phyloP scores from a whole-genome alignment of 257 asterid species.

The Rauvolfia tetraphylla region DNA sequence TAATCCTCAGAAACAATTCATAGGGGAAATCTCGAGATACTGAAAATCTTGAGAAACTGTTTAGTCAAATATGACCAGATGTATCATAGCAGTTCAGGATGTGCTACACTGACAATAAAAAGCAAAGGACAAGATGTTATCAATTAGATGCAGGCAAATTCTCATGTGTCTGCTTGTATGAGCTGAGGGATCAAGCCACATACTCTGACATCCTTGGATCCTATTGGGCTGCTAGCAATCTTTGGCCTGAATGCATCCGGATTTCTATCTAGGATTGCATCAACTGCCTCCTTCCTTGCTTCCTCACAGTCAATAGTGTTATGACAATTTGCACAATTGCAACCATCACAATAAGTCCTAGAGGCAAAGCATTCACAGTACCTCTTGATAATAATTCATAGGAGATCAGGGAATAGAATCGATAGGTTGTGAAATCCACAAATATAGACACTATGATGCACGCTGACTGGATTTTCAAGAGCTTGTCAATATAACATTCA shows the following conservation, averaged over 20 bases:
- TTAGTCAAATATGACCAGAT: not conserved
- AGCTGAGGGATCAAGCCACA: slow-evolving; percentile 22
- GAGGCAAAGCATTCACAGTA: slow-evolving; percentile 76
- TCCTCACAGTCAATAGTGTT: slow-evolving; percentile 46
- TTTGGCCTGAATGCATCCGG: slow-evolving; percentile 68
- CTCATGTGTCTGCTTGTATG: not conserved
- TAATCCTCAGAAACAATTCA: too few relatives aligned
- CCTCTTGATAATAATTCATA: slow-evolving; percentile 33
- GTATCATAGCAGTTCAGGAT: too few relatives aligned
- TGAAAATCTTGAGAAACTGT: not conserved
- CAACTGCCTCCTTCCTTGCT: slow-evolving; percentile 46
- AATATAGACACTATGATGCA: not conserved
- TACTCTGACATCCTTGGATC: slow-evolving; percentile 48
- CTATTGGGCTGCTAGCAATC: slow-evolving; percentile 52
- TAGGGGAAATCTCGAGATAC: not conserved
- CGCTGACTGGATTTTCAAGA: not conserved
- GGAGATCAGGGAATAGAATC: not conserved
- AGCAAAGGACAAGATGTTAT: not conserved
- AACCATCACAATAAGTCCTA: slow-evolving; percentile 62
- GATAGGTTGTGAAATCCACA: not conserved
- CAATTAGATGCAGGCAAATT: not conserved
- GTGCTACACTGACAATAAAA: not conserved
- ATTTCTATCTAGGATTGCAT: slow-evolving; percentile 48
- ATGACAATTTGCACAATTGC: slow-evolving; percentile 58
- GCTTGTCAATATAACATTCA: not conserved